phyloP scores from a whole-genome alignment of 2,329 filamentous ascomycete genomes.

The Aspergillus luchuensis region DNA sequence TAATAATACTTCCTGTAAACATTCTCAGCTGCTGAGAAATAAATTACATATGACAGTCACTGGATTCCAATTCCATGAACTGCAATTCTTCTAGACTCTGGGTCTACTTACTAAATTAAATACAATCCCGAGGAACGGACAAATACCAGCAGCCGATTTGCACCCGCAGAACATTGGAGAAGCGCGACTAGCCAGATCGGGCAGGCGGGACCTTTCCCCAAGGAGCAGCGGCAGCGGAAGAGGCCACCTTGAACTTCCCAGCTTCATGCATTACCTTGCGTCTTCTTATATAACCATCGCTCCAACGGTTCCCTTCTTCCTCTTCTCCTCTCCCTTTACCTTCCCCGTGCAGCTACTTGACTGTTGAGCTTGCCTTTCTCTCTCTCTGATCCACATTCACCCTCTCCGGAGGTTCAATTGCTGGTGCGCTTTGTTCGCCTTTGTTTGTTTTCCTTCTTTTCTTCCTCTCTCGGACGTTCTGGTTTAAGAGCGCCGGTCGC shows the following conservation, averaged over 20 bases:
- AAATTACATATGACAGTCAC: too few species aligned
- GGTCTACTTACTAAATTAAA: not conserved
- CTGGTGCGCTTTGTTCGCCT: conserved; percentile 21
- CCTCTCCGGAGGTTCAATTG: conserved; percentile 26
- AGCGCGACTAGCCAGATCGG: conserved; percentile 22
- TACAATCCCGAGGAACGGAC: not conserved
- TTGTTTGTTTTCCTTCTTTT: conserved; percentile 19
- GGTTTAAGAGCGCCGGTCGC: conserved; percentile 1
- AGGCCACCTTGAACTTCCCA: conserved; percentile 48
- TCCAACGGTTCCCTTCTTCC: conserved; percentile 24
- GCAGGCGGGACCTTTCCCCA: conserved; percentile 16
- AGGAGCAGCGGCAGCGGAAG: conserved; percentile 34
- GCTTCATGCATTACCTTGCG: conserved; percentile 22
- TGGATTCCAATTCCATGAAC: too few species aligned
- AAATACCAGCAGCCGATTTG: conserved; percentile 2
- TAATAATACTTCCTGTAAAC: too few species aligned
- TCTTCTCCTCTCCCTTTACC: conserved; percentile 20
- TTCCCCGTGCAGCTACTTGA: conserved; percentile 8
- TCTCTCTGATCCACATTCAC: conserved; percentile 4
- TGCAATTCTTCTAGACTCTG: not conserved
- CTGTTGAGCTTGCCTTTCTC: conserved; percentile 9
- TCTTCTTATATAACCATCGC: conserved; percentile 35
- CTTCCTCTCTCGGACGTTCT: not conserved
- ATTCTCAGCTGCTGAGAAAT: too few species aligned
- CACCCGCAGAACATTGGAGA: conserved; percentile 21